Conservation (phyloP, 805 yeast genomes). For the Maudiozyma turicensis region DNA sequence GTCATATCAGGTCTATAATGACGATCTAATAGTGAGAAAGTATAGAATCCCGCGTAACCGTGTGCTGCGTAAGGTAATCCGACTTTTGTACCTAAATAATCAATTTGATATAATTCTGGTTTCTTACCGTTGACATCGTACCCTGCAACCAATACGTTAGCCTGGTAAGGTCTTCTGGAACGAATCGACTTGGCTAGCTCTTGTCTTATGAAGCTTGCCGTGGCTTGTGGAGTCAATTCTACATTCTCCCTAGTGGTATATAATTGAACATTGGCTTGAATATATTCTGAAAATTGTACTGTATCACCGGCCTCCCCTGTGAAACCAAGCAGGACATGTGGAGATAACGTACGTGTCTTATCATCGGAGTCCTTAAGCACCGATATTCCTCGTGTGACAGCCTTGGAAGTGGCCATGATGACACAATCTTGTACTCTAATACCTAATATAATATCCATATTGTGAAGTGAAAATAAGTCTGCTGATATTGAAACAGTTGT, state of each 20-base stretch:
- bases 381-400: conserved; percentile 84
- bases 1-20: conserved; percentile 75
- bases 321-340: conserved; percentile 74
- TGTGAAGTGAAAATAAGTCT: neutral
- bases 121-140: conserved; percentile 45
- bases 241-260: conserved; percentile 75
- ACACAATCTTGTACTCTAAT: conserved; percentile 74
- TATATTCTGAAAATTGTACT: conserved; percentile 86
- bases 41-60: conserved; percentile 96
- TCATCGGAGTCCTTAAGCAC: conserved; percentile 70
- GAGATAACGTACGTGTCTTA: conserved; percentile 66
- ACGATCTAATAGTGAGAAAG: conserved; percentile 80
- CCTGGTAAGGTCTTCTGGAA: conserved; percentile 94
- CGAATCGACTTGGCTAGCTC: conserved; percentile 82
- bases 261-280: conserved; percentile 86
- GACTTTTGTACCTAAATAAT: conserved; percentile 85
- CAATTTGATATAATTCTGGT: conserved; percentile 79
- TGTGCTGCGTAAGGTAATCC: conserved; percentile 95
- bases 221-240: conserved; percentile 77
- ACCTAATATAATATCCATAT: conserved; percentile 87
- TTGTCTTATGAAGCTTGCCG: conserved; percentile 80
- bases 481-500: too few species aligned
- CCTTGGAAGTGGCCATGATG: conserved; percentile 87
- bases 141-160: conserved; percentile 83
- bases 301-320: conserved; percentile 97